phyloP scores from a whole-genome alignment of 768 basidiomycete species.

The Hygrophorus russula region DNA sequence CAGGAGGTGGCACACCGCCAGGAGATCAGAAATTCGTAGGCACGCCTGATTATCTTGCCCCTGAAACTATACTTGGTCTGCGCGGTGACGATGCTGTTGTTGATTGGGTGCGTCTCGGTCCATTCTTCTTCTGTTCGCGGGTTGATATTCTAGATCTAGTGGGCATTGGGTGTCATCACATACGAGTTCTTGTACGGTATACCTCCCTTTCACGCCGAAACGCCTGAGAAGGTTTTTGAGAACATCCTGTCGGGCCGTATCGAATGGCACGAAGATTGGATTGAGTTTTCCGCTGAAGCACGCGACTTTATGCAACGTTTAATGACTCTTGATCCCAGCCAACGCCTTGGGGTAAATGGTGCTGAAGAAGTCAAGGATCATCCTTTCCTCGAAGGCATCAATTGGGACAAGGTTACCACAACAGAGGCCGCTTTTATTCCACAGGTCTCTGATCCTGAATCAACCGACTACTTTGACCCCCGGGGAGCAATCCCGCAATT shows the following conservation, averaged over 20 bases:
- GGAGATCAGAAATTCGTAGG: conserved; percentile 93
- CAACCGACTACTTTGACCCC: conserved; percentile 99
- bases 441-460: conserved; percentile 89
- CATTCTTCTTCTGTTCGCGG: conserved; percentile 2
- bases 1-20: conserved; percentile 55
- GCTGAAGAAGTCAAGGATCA: conserved; percentile 90
- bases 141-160: conserved; percentile 36
- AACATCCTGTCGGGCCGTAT: conserved; percentile 92
- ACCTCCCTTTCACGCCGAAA: conserved; percentile 96
- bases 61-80: conserved; percentile 90
- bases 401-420: conserved; percentile 87
- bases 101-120: conserved; percentile 71
- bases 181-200: conserved; percentile 97
- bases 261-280: conserved; percentile 93
- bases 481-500: conserved; percentile 85
- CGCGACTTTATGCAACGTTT: conserved; percentile 85
- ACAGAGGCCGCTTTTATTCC: conserved; percentile 93
- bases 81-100: conserved; percentile 92
- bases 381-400: conserved; percentile 80
- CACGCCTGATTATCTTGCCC: conserved; percentile 95
- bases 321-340: conserved; percentile 67
- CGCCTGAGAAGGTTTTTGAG: conserved; percentile 95
- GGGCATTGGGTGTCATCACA: conserved; percentile 96
- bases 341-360: conserved; percentile 76
- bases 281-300: conserved; percentile 77